Evolutionary conservation across 1,284 basidiomycete genomes (phyloP), one percentile per base, ranked within the genome.

Genomic region (Apiotrichum brassicae): DNA sequence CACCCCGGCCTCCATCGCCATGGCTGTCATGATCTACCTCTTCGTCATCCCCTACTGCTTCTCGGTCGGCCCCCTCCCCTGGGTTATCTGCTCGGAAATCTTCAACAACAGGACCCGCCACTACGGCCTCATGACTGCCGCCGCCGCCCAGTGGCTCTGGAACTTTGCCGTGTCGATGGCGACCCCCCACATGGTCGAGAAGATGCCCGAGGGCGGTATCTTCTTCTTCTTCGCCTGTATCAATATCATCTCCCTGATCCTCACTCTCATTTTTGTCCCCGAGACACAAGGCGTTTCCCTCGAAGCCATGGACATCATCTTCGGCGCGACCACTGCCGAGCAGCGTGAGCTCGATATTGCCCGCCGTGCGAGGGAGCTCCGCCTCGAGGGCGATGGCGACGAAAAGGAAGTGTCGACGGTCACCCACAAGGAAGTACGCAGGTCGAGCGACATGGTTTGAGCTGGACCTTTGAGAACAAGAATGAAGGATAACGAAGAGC

Each of bases 31-130:
- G 59, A 71, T 72, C 53, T 74, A 72, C 61, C 53, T 71, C 48
- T 74, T 69, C 58, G 71, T 74, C 54, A 68, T 72, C 45, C 70
- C 70, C 2, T 72, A 75, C 70, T 73, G 71, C 51, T 72, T 71
- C 65, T 64, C 61, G 0, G 68, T 68, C 57, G 71, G 69, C 20
- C 65, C 62, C 18, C 57, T 68, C 13, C 64, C 63, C 48, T 62
- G 65, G 63, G 62, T 66, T 48, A 63, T 64, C 51, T 69, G 68
- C 55, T 76, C 84, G 13, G 87, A 89, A 68, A 87, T 89, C 64
- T 89, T 89, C 79, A 85, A 83, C 24, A 89, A 85, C 33, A 75
- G 85, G 38, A 87, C 86, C 11, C 77, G 86, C 49, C 83, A 86
- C 63, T 86, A 83, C 61, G 87, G 87, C 42, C 75, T 88, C 37